phyloP scores from a whole-genome alignment of 441 rosid species.

The Eruca vesicaria region DNA sequence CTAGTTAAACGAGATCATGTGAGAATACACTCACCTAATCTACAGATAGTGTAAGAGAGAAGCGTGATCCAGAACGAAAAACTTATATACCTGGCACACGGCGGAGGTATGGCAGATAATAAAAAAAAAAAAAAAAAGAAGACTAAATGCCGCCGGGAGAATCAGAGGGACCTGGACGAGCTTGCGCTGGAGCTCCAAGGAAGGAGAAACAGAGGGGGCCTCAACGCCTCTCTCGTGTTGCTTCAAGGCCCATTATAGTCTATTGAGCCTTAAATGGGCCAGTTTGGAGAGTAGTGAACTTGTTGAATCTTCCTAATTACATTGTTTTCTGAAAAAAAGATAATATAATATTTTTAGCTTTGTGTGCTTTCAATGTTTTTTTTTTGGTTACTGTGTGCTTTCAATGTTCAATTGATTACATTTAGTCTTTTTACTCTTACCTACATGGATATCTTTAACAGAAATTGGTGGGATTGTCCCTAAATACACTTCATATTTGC shows the following conservation, averaged over 20 bases:
- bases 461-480: too few species aligned
- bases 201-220: conserved; percentile 44
- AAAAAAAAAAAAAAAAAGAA: conserved; percentile 60
- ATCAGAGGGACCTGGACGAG: conserved; percentile 53
- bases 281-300: too few species aligned
- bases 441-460: too few species aligned
- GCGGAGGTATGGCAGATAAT: conserved; percentile 47
- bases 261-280: background rate
- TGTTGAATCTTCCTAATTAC: background rate
- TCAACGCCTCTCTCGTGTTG: conserved; percentile 63
- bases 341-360: too few species aligned
- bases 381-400: too few species aligned
- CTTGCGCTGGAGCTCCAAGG: conserved; percentile 69
- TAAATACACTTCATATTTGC: too few species aligned
- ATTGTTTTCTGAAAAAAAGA: background rate
- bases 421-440: too few species aligned
- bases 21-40: background rate
- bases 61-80: background rate
- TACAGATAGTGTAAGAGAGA: background rate
- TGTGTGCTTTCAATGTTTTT: too few species aligned
- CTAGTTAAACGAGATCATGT: background rate
- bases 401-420: too few species aligned
- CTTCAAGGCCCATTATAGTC: conserved; percentile 28
- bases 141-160: conserved; percentile 63
- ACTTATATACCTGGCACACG: conserved; percentile 52